Evolutionary conservation across 768 basidiomycete species (phyloP).

Genomic region (Trametes punicea): DNA sequence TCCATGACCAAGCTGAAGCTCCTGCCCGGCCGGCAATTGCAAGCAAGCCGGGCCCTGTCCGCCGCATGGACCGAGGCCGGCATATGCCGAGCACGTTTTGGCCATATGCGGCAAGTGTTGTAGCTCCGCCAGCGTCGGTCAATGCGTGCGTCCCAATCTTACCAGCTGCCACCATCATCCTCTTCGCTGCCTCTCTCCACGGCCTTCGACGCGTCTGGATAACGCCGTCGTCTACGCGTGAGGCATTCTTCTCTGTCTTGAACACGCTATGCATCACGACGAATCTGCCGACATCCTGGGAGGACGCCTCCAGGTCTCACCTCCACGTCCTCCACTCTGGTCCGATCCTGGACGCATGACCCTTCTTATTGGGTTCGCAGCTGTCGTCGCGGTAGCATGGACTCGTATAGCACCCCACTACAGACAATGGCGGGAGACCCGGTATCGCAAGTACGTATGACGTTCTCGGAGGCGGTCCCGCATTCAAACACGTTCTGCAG

Average conservation of each 20-base stretch:
- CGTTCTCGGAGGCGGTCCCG: constrained; percentile 1
- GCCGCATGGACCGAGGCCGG: not conserved
- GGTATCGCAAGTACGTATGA: constrained; percentile 59
- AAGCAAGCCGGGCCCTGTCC: too few species aligned
- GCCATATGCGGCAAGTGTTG: constrained; percentile 14
- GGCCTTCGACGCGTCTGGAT: constrained; percentile 3
- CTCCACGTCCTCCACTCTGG: constrained; percentile 37
- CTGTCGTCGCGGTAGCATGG: constrained; percentile 13
- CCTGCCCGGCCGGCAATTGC: too few species aligned
- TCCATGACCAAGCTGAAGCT: too few species aligned
- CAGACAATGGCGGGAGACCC: constrained; percentile 58
- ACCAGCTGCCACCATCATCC: constrained; percentile 10
- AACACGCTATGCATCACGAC: constrained; percentile 49
- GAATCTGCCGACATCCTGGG: constrained; percentile 75
- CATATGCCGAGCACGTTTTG: not conserved
- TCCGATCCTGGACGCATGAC: constrained; percentile 16
- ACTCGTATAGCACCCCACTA: constrained; percentile 35
- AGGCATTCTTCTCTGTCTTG: constrained; percentile 18
- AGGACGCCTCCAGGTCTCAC: constrained; percentile 37
- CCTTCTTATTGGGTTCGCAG: constrained; percentile 14
- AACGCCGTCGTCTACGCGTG: constrained; percentile 14
- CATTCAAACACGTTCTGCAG: constrained; percentile 34
- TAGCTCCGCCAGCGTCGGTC: constrained; percentile 17
- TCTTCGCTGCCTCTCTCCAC: constrained; percentile 1
- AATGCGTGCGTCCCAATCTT: constrained; percentile 7